These are phyloP conservation scores for Apophysomyces ossiformis DNA, from an alignment of 371 early-diverging fungal species.

Conservation along the genomic window DNA sequence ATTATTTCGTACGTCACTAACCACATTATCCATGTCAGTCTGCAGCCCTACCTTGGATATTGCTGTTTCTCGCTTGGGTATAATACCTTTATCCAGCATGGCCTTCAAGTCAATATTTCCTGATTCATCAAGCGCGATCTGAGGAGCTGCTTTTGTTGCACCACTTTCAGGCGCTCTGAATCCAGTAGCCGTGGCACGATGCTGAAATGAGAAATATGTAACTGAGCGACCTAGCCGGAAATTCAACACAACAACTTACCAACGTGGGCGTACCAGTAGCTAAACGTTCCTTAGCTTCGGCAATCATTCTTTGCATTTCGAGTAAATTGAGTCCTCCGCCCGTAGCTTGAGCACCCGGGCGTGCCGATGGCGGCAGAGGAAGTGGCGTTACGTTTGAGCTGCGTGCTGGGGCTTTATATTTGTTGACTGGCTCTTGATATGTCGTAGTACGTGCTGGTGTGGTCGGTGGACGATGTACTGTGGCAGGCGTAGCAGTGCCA, in stretches of 20 bases:
- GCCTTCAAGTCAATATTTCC: conserved; percentile 54
- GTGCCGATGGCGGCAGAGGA: too few species aligned
- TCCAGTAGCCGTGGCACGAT: conserved; percentile 17
- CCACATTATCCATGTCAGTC: neutral
- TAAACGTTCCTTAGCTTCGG: conserved; percentile 49
- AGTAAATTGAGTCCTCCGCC: neutral
- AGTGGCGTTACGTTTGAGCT: too few species aligned
- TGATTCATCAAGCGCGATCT: conserved; percentile 30
- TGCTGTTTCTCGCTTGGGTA: conserved; percentile 58
- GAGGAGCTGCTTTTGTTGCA: conserved; percentile 28
- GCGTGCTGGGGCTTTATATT: too few species aligned
- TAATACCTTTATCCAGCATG: conserved; percentile 56
- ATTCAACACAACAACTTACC: too few species aligned
- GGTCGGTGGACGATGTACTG: too few species aligned
- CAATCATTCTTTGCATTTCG: conserved; percentile 57
- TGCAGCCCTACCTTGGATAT: conserved; percentile 46
- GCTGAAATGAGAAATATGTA: neutral
- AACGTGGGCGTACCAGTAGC: too few species aligned
- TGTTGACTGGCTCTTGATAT: too few species aligned
- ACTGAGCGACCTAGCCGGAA: neutral
- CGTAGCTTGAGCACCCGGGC: too few species aligned
- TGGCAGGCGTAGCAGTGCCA: too few species aligned
- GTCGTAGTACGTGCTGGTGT: too few species aligned
- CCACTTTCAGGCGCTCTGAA: conserved; percentile 14
- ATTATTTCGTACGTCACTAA: neutral